Conservation (phyloP, 129 eudicot genomes). For the Cynara cardunculus region DNA sequence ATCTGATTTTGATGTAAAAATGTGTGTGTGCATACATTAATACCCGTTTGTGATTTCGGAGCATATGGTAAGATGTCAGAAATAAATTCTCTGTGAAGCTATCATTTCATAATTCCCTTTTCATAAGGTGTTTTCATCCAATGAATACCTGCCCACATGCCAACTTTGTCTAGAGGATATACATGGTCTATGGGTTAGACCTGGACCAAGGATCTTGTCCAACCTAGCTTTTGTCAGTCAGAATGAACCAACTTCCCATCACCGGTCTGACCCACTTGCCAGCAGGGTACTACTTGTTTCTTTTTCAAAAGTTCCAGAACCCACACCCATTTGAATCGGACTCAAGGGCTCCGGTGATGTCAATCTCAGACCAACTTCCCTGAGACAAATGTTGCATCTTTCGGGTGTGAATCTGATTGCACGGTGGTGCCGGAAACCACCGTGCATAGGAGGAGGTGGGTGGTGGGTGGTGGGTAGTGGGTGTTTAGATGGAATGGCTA, state of each 20-base stretch:
- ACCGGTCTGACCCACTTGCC: slow-evolving; percentile 1
- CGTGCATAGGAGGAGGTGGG: not conserved
- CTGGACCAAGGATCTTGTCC: slow-evolving; percentile 34
- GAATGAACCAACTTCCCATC: slow-evolving; percentile 14
- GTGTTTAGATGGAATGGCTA: not conserved
- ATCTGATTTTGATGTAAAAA: not conserved
- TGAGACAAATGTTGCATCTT: too few relatives aligned
- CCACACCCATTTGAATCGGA: not conserved
- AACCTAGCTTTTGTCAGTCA: slow-evolving; percentile 28
- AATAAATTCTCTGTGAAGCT: slow-evolving; percentile 20
- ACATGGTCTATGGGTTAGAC: not conserved
- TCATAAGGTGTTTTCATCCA: slow-evolving; percentile 25
- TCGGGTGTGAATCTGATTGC: not conserved
- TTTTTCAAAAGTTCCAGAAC: not conserved
- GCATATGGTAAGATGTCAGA: slow-evolving; percentile 22
- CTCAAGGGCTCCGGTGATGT: not conserved
- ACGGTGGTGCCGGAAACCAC: not conserved
- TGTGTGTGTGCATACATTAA: too few relatives aligned
- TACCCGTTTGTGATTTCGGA: not conserved
- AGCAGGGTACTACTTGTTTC: not conserved
- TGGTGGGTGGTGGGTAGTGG: too few relatives aligned
- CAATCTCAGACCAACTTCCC: too few relatives aligned
- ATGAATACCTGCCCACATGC: slow-evolving; percentile 31
- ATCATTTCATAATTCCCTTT: slow-evolving; percentile 23
- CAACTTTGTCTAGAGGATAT: slow-evolving; percentile 22